These are phyloP conservation scores for Coprinopsis strossmayeri DNA, from an alignment of 768 basidiomycete species.

Conservation along the genomic window DNA sequence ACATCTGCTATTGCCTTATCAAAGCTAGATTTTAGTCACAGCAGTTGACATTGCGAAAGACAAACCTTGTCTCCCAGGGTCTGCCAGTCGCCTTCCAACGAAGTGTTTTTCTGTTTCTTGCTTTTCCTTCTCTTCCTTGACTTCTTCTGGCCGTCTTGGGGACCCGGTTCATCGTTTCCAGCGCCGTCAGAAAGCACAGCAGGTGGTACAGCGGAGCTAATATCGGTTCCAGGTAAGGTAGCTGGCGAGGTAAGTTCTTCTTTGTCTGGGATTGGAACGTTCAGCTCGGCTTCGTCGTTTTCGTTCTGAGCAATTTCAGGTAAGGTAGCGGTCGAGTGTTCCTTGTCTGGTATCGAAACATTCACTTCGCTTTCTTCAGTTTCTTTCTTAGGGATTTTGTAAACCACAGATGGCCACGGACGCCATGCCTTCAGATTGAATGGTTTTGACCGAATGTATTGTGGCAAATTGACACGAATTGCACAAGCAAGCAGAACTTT, in stretches of 20 bases:
- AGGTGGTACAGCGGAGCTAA: too few species aligned
- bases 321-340: neutral
- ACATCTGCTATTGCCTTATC: conserved; percentile 81
- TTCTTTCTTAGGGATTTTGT: neutral
- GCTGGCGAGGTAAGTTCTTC: too few species aligned
- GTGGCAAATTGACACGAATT: conserved; percentile 52
- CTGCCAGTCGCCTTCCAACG: conserved; percentile 25
- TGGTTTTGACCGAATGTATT: conserved; percentile 67
- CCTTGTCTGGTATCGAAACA: too few species aligned
- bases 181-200: neutral
- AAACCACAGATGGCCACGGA: conserved; percentile 27
- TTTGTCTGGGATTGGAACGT: too few species aligned
- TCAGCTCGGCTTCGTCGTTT: too few species aligned
- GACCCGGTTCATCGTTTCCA: neutral
- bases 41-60: neutral
- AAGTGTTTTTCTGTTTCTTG: conserved; percentile 14
- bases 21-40: neutral
- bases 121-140: neutral
- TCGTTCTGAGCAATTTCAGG: too few species aligned
- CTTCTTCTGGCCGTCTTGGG: conserved; percentile 4
- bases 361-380: too few species aligned
- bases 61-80: conserved; percentile 76
- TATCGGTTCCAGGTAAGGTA: too few species aligned
- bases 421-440: conserved; percentile 64
- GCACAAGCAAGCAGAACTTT: conserved; percentile 53